phyloP scores from a whole-genome alignment of 2,329 filamentous ascomycete genomes.

The Lachnellula occidentalis region DNA sequence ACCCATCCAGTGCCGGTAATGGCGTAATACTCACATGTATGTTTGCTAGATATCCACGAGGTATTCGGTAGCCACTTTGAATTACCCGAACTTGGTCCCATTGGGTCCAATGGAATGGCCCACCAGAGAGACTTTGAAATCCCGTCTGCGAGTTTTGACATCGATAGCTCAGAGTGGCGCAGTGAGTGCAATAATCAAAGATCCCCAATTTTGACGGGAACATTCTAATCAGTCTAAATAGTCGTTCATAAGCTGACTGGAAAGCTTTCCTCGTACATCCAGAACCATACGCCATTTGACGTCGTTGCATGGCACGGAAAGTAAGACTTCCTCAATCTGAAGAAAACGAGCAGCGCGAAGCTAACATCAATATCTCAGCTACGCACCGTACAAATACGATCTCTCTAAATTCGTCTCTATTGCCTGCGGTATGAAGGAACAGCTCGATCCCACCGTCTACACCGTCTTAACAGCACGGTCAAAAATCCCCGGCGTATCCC shows the following conservation, averaged over 20 bases:
- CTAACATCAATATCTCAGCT: background rate
- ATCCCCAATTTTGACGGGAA: constrained; percentile 33
- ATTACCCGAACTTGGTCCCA: constrained; percentile 58
- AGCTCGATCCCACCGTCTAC: constrained; percentile 61
- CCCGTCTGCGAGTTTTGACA: constrained; percentile 48
- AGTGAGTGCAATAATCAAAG: background rate
- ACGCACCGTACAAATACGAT: constrained; percentile 67
- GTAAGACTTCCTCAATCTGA: constrained; percentile 47
- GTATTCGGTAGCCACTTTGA: constrained; percentile 58
- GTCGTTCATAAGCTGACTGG: constrained; percentile 60
- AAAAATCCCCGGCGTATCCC: constrained; percentile 45
- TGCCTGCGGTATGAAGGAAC: constrained; percentile 54
- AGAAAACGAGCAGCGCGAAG: background rate
- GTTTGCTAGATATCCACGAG: constrained; percentile 47
- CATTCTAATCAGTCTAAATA: too few species aligned
- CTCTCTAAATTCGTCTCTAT: constrained; percentile 54
- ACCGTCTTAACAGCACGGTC: constrained; percentile 57
- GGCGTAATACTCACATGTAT: too few species aligned
- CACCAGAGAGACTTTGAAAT: constrained; percentile 59
- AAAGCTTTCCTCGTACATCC: constrained; percentile 54
- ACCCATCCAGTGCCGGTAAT: too few species aligned
- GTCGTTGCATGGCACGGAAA: constrained; percentile 74
- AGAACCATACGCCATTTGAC: constrained; percentile 68
- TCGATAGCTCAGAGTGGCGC: constrained; percentile 32
- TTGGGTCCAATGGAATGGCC: constrained; percentile 59